Base-by-base conservation (phyloP, 768 basidiomycete genomes). In the Boletus vinaceobasis region DNA sequence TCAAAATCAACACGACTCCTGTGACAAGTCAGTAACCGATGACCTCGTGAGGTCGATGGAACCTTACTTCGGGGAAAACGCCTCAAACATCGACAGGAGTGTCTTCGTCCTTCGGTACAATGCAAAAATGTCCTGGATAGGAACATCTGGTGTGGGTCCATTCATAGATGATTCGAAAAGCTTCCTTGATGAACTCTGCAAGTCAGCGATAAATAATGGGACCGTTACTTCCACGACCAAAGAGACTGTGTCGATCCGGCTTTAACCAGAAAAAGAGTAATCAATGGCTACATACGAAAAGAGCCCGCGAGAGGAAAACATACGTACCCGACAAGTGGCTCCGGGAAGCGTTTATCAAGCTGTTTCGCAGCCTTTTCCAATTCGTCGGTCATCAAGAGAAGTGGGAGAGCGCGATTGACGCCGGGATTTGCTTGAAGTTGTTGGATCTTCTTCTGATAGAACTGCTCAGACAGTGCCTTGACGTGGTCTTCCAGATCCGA, bases 91-190 rank as follows among this genome's bases (percentile, higher is more conserved):
- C n/a, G 79, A 81, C 50, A 89, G 47, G 21, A 98, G 66, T 14
- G 83, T 82, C 68, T 84, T 87, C 27, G 86, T 82, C 60, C 91
- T 79, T 54, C 90, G 79, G 65, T 94, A 98, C 14, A 98, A 74
- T 2, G 86, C 80, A 62, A 97, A 95, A 27, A 95, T 84, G 66
- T 98, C 93, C 60, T 92, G 88, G 45, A 95, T 93, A 1, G 88
- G 90, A 3, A 93, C 82, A 58, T 90, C 89, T 6, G 92, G 91
- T 8, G 88, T 90, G 1, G 91, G 89, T 4, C 88, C 88, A 64
- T 89, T 92, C 84, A 84, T 86, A 8, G 89, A 91, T 11, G 88
- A 86, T 65, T 92, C 89, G 55, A 89, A 84, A 6, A 93, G 72
- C 29, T 83, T 82, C 69, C 87, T 87, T 63, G 86, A 85, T 10